Base-by-base conservation (phyloP, 768 basidiomycete genomes). In the Exsudoporus frostii region DNA sequence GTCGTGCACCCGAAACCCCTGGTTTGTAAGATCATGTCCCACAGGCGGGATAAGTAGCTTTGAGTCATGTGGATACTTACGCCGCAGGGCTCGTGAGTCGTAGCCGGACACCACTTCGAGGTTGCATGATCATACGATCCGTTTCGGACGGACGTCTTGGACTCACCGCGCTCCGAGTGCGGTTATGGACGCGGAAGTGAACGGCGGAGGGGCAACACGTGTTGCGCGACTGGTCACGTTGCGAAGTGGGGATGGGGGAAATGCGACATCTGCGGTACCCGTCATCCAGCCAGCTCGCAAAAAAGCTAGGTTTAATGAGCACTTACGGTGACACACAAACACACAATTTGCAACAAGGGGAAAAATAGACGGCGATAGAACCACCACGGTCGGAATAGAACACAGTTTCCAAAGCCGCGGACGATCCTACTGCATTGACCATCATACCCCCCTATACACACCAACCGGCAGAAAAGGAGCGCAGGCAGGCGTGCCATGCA, bases 131-230 rank as follows among this genome's bases (percentile, higher is more conserved):
- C 33, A 17, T 30, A 15, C 41, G 59, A 57, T 60, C 59, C 58
- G 49, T 48, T 33, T 41, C 15, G 43, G 13, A 22, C 60, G 55
- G 55, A 22, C 13, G 24, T 15, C 10, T 32, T 8, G 10, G 11
- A 15, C 15, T 9, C 7, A 33, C 25, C 58, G 24, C 37, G 40
- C 41, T 30, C 10, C 39, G 37, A 19, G 43, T 32, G 54, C 60
- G 59, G 53, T 58, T 56, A 53, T 43, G n/a, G 53, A 61, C 22
- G 30, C 53, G 63, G 56, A 64, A 55, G 49, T 63, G 60, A 58
- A 46, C 4, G 14, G n/a, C 20, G 5, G 34, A 45, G 22, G 30
- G 25, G 13, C 46, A 32, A 61, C 62, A 64, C 61, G 62, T 62
- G 61, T 33, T 30, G 29, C 15, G 36, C 25, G 10, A 39, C 37